These are phyloP conservation scores for Boeremia lycopersici DNA, from an alignment of 2,329 filamentous ascomycete species.

Conservation along the genomic window DNA sequence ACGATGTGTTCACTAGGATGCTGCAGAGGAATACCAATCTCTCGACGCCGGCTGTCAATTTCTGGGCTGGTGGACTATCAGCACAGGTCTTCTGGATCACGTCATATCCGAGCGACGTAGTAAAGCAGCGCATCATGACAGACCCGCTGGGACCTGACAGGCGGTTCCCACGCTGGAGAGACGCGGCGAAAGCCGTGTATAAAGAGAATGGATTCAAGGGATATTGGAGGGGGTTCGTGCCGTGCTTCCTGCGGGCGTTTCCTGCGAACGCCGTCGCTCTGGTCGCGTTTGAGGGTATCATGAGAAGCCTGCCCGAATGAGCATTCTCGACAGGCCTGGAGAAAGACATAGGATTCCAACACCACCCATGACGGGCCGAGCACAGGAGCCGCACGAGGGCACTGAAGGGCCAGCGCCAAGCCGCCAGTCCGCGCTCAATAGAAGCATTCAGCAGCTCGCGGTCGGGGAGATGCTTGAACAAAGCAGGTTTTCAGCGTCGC, in stretches of 20 bases:
- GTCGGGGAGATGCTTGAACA: constrained; percentile 4
- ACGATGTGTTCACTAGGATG: constrained; percentile 78
- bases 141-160: constrained; percentile 73
- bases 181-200: constrained; percentile 79
- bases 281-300: constrained; percentile 90
- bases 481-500: neutral
- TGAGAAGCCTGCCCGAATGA: constrained; percentile 61
- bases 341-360: neutral
- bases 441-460: neutral
- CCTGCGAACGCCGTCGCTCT: constrained; percentile 94
- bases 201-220: constrained; percentile 76
- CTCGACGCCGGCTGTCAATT: constrained; percentile 83
- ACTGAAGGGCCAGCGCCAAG: constrained; percentile 3
- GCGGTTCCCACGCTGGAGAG: constrained; percentile 75
- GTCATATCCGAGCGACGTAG: constrained; percentile 88
- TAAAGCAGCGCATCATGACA: constrained; percentile 98
- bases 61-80: constrained; percentile 93
- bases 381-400: neutral
- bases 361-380: neutral
- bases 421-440: neutral
- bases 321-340: neutral
- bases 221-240: constrained; percentile 90
- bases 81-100: constrained; percentile 96
- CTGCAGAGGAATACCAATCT: constrained; percentile 71
- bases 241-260: constrained; percentile 92